Base-by-base conservation (phyloP, 441 rosid species). In the Biscutella laevigata region DNA sequence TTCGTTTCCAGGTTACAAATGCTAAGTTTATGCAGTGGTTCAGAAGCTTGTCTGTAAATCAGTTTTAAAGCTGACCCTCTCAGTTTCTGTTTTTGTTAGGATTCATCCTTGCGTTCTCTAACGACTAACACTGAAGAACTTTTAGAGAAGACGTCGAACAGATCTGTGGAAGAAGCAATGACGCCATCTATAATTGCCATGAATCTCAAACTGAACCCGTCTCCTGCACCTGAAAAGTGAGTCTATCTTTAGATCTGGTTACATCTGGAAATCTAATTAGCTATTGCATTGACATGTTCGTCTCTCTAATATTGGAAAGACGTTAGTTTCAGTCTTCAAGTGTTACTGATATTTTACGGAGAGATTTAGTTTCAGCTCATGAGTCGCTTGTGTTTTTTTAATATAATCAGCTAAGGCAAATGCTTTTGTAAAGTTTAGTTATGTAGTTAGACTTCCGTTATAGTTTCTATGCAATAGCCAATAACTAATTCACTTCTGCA, bases 141-240 rank as follows among this genome's bases (percentile, higher is more conserved):
- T 29, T 44, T 47, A 47, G 73, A 74, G 62, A 84, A 83, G 62
- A 55, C 39, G n/a, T 76, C 84, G 17, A 62, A 54, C 48, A 76
- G 81, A 53, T 77, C 82, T 19, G 21, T 61, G 52, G 88, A 88
- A 55, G 90, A 77, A 76, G 79, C 68, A 56, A 59, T 77, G 58
- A 80, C 87, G 21, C 98, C 95, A 16, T 77, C 96, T 2, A 32
- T 75, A 17, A 75, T 68, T 57, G 76, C 86, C 39, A 73, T 68
- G 86, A 88, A 79, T 67, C 77, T 85, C 63, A 85, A 81, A 75
- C 68, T 77, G 35, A 86, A 76, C 68, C 74, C 83, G 54, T 77
- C 71, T 48, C 78, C 79, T 60, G 70, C 52, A 30, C 77, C 76
- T 65, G 85, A 80, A 27, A 84, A 78, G 51, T 53, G 35, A 61